Evolutionary conservation across 1,284 basidiomycete species (phyloP).

Genomic region (Pisolithus thermaeus): DNA sequence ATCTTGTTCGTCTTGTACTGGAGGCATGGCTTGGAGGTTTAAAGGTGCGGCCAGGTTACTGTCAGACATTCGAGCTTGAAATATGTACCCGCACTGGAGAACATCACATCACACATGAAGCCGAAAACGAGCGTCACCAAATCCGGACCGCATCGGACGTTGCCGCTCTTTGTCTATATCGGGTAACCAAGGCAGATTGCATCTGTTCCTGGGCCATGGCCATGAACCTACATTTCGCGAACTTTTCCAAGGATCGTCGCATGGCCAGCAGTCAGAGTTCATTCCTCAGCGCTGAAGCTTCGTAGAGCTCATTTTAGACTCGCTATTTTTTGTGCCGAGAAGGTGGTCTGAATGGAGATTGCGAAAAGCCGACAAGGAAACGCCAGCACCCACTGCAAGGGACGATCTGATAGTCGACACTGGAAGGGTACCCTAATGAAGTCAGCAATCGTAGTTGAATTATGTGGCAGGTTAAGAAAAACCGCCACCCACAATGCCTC

Average conservation of each 20-base stretch:
- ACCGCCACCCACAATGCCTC: neutral
- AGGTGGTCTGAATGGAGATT: neutral
- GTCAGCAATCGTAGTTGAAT: neutral
- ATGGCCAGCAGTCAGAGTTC: slow-evolving; percentile 22
- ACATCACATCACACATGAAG: slow-evolving; percentile 2
- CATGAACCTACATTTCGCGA: slow-evolving; percentile 10
- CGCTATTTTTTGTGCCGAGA: neutral
- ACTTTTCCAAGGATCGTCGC: slow-evolving; percentile 19
- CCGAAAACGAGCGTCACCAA: slow-evolving; percentile 1
- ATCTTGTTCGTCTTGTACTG: slow-evolving; percentile 39
- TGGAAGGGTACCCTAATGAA: neutral
- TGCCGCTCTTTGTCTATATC: slow-evolving; percentile 24
- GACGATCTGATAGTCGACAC: neutral
- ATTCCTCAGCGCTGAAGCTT: slow-evolving; percentile 3
- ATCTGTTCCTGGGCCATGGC: slow-evolving; percentile 21
- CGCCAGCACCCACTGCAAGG: neutral
- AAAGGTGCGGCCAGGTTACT: slow-evolving; percentile 6
- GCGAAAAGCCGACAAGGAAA: neutral
- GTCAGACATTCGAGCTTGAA: slow-evolving; percentile 8
- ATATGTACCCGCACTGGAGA: slow-evolving; percentile 23
- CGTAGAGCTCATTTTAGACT: slow-evolving; percentile 4
- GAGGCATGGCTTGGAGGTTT: slow-evolving; percentile 31
- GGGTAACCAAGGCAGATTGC: slow-evolving; percentile 14
- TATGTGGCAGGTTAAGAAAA: neutral
- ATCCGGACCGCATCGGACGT: slow-evolving; percentile 26